phyloP scores from a whole-genome alignment of 2,329 filamentous ascomycete species.

The Chlorencoelia australis region DNA sequence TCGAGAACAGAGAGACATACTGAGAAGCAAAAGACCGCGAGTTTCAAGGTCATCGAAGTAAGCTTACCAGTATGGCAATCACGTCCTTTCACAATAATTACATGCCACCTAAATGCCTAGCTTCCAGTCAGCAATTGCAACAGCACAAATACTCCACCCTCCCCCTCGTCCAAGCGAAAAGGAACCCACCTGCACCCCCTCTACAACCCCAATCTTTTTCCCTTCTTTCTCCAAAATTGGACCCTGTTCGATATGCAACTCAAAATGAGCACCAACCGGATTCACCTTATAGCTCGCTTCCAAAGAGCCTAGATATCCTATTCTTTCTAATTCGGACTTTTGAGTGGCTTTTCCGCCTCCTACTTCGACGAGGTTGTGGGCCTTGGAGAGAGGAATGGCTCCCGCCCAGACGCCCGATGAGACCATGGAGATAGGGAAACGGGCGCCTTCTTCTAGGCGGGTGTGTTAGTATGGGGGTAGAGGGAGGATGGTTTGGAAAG shows the following conservation, averaged over 20 bases:
- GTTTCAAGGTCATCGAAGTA: too few relatives aligned
- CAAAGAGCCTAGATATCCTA: constrained; percentile 55
- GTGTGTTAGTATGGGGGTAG: not conserved
- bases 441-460: constrained; percentile 62
- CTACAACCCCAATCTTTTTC: constrained; percentile 59
- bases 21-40: too few relatives aligned
- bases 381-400: constrained; percentile 50
- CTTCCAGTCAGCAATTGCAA: too few relatives aligned
- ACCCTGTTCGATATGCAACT: constrained; percentile 79
- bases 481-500: not conserved
- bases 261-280: constrained; percentile 69
- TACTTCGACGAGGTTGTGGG: constrained; percentile 53
- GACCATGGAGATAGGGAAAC: constrained; percentile 67
- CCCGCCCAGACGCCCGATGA: constrained; percentile 69
- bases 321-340: constrained; percentile 59
- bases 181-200: constrained; percentile 67
- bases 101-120: constrained; percentile 67
- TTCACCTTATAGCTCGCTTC: constrained; percentile 46
- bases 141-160: too few relatives aligned
- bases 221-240: constrained; percentile 57
- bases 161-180: too few relatives aligned
- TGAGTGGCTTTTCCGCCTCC: constrained; percentile 50
- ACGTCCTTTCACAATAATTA: constrained; percentile 52
- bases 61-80: constrained; percentile 54
- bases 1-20: too few relatives aligned